phyloP scores from a whole-genome alignment of 768 basidiomycete genomes.

The Saitozyma podzolica region DNA sequence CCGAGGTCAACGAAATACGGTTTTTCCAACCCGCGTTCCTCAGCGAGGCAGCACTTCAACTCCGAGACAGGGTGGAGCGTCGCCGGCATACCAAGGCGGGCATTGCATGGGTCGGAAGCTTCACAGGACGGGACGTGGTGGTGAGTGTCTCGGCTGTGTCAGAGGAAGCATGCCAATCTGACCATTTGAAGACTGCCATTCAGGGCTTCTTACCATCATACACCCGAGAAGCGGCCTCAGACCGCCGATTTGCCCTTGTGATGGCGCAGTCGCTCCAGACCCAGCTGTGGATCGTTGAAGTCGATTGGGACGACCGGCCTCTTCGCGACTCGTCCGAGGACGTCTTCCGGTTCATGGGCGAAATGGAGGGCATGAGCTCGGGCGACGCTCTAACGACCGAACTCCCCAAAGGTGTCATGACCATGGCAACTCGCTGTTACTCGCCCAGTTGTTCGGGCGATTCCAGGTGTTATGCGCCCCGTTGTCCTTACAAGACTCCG shows the following conservation, averaged over 20 bases:
- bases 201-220: slow-evolving; percentile 84
- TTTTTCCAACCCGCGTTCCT: slow-evolving; percentile 88
- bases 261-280: slow-evolving; percentile 87
- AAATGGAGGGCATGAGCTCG: slow-evolving; percentile 54
- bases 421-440: slow-evolving; percentile 86
- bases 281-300: slow-evolving; percentile 94
- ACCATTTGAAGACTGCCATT: slow-evolving; percentile 64
- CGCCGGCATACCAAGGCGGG: slow-evolving; percentile 88
- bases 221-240: slow-evolving; percentile 70
- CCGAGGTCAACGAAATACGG: slow-evolving; percentile 67
- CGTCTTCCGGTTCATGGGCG: slow-evolving; percentile 89
- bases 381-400: slow-evolving; percentile 36
- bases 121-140: slow-evolving; percentile 93
- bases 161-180: neutral
- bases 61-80: slow-evolving; percentile 85
- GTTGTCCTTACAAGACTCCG: slow-evolving; percentile 57
- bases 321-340: slow-evolving; percentile 87
- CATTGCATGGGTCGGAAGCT: slow-evolving; percentile 83
- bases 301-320: slow-evolving; percentile 84
- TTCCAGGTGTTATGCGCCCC: slow-evolving; percentile 74
- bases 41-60: slow-evolving; percentile 81
- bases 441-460: slow-evolving; percentile 81
- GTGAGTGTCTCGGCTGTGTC: slow-evolving; percentile 57
- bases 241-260: slow-evolving; percentile 78
- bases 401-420: slow-evolving; percentile 70